These are phyloP conservation scores for Cordyceps cicadae DNA, from an alignment of 2,329 filamentous ascomycete species.

Conservation along the genomic window DNA sequence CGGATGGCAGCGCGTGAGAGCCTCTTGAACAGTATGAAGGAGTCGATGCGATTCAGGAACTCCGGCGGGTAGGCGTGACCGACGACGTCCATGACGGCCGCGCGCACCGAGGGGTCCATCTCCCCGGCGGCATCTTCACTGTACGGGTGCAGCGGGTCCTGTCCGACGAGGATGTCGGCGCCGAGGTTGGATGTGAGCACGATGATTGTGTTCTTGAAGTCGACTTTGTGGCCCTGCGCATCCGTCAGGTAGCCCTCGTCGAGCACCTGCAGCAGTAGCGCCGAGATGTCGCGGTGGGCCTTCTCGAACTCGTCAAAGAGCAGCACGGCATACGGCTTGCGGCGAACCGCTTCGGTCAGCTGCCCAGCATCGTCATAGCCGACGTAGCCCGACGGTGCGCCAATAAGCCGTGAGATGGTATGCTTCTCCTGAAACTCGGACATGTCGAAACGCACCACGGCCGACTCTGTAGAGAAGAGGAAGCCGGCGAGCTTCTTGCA, in stretches of 20 bases:
- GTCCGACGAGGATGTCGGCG: slow-evolving; percentile 79
- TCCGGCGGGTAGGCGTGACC: slow-evolving; percentile 70
- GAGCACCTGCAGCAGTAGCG: slow-evolving; percentile 83
- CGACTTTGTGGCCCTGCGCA: slow-evolving; percentile 89
- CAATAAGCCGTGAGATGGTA: slow-evolving; percentile 86
- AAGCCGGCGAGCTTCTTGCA: slow-evolving; percentile 94
- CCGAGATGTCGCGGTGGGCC: slow-evolving; percentile 88
- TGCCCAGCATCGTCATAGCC: slow-evolving; percentile 96
- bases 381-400: slow-evolving; percentile 87
- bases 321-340: slow-evolving; percentile 91
- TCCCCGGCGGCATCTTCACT: slow-evolving; percentile 56
- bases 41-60: slow-evolving; percentile 93
- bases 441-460: slow-evolving; percentile 95
- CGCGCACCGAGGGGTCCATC: slow-evolving; percentile 64
- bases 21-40: slow-evolving; percentile 92
- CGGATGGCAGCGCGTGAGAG: slow-evolving; percentile 69
- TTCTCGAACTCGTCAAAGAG: slow-evolving; percentile 98
- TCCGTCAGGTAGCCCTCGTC: slow-evolving; percentile 96
- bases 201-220: slow-evolving; percentile 94
- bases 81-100: slow-evolving; percentile 84
- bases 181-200: slow-evolving; percentile 94
- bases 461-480: slow-evolving; percentile 84
- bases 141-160: slow-evolving; percentile 56
- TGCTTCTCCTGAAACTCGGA: slow-evolving; percentile 97
- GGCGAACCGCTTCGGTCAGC: slow-evolving; percentile 85